A percentile compares a stretch with the other conserved stretches of the same genome.
These are phyloP conservation scores for Eucalyptus paniculata DNA, from an alignment of 345 rosid species.

Conservation along the genomic window DNA sequence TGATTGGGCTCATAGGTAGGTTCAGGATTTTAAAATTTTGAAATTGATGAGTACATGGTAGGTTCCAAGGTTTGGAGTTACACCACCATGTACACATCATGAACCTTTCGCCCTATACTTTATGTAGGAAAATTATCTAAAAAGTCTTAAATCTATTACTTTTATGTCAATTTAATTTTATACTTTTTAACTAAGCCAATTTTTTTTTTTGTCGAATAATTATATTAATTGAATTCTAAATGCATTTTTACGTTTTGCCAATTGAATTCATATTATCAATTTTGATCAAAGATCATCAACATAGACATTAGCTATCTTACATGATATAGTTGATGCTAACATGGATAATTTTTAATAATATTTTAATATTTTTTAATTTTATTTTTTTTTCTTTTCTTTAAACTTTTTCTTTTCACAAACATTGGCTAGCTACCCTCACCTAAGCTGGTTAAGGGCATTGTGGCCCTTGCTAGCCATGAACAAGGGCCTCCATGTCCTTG, in stretches of 20 bases:
- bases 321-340: fast-evolving
- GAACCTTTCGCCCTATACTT: too few relatives aligned
- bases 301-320: fast-evolving
- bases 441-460: background rate
- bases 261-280: fast-evolving
- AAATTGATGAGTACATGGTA: background rate
- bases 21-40: background rate
- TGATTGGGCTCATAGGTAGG: background rate
- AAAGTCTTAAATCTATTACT: fast-evolving
- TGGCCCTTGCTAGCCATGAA: background rate
- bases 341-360: too few relatives aligned
- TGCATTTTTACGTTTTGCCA: too few relatives aligned
- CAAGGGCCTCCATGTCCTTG: background rate
- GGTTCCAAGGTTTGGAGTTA: background rate
- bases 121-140: background rate
- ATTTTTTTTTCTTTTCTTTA: too few relatives aligned
- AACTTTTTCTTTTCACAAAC: background rate
- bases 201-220: too few relatives aligned
- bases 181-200: too few relatives aligned
- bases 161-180: too few relatives aligned
- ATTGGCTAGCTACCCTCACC: fast-evolving
- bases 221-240: too few relatives aligned
- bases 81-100: background rate
- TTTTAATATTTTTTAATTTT: too few relatives aligned
- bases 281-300: fast-evolving